A percentile compares a stretch with the other conserved stretches of the same genome.
Conservation (phyloP, 1,284 basidiomycete genomes). For the Ustilago esculenta region DNA sequence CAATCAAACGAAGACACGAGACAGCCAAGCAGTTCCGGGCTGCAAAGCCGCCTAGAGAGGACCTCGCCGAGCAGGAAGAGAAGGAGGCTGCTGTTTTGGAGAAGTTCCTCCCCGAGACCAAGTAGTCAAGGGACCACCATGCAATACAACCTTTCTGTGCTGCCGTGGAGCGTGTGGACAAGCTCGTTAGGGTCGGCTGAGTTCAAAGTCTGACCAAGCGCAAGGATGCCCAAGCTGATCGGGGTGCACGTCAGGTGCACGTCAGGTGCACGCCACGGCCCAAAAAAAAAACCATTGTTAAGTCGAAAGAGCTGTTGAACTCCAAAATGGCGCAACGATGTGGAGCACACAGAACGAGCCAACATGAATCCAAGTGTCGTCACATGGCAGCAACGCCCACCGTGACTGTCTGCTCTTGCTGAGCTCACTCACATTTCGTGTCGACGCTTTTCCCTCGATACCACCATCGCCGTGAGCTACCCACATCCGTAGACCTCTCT, state of each 20-base stretch:
- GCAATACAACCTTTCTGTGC: too few relatives aligned
- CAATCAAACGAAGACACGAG: conserved; percentile 46
- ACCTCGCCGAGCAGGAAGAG: conserved; percentile 57
- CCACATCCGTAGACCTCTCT: background rate
- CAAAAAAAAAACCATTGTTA: too few relatives aligned
- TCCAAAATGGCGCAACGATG: too few relatives aligned
- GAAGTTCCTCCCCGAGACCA: conserved; percentile 42
- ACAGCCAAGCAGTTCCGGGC: conserved; percentile 50
- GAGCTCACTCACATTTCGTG: background rate
- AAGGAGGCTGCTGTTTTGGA: conserved; percentile 45
- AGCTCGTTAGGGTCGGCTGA: too few relatives aligned
- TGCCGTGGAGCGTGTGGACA: too few relatives aligned
- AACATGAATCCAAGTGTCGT: conserved; percentile 19
- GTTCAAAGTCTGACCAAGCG: too few relatives aligned
- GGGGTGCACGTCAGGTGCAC: too few relatives aligned
- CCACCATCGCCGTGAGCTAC: background rate
- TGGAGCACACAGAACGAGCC: too few relatives aligned
- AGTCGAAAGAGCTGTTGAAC: too few relatives aligned
- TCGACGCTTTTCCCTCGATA: background rate
- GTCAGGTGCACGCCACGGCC: too few relatives aligned
- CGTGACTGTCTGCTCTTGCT: background rate
- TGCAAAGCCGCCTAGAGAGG: conserved; percentile 52
- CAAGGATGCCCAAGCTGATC: too few relatives aligned
- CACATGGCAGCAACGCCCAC: conserved; percentile 27
- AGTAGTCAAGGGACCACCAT: conserved; percentile 2